Percentiles rank a stretch among this genome's conserved stretches.
Evolutionary conservation across 2,329 filamentous ascomycete species (phyloP).

Genomic region (Aspergillus sp.): DNA sequence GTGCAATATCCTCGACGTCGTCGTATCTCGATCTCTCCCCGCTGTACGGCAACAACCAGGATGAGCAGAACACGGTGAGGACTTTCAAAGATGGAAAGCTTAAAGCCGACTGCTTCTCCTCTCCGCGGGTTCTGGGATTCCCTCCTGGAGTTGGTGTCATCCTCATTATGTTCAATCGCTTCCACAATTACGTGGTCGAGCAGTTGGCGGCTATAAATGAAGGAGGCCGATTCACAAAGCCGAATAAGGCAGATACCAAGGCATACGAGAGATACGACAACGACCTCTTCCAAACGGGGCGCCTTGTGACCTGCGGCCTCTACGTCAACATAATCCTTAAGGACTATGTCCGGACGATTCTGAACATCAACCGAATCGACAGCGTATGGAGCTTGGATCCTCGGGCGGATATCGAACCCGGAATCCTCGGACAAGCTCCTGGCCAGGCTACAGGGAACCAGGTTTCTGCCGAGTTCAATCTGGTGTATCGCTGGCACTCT

Average conservation of each 20-base stretch:
- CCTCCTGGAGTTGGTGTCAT: constrained; percentile 60
- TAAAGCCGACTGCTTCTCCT: constrained; percentile 61
- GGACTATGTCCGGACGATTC: constrained; percentile 54
- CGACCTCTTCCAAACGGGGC: constrained; percentile 45
- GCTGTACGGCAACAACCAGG: constrained; percentile 58
- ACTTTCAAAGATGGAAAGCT: constrained; percentile 58
- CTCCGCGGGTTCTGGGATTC: constrained; percentile 55
- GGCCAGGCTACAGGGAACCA: constrained; percentile 55
- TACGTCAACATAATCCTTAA: constrained; percentile 48
- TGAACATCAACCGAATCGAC: constrained; percentile 50
- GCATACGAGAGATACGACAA: constrained; percentile 32
- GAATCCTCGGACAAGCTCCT: constrained; percentile 36
- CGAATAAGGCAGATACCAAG: constrained; percentile 28
- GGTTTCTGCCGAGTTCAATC: constrained; percentile 59
- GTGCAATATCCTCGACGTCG: constrained; percentile 56
- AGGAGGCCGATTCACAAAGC: constrained; percentile 54
- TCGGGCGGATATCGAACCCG: constrained; percentile 48
- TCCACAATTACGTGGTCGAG: constrained; percentile 60
- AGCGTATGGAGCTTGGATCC: constrained; percentile 56
- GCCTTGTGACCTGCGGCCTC: constrained; percentile 45
- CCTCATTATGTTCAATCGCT: constrained; percentile 59
- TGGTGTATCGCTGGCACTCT: constrained; percentile 58
- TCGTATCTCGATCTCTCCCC: constrained; percentile 68
- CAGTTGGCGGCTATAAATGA: constrained; percentile 59
- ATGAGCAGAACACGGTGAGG: constrained; percentile 54